Evolutionary conservation across 257 asterid genomes (phyloP).

Genomic region (Forsythia suspensa): DNA sequence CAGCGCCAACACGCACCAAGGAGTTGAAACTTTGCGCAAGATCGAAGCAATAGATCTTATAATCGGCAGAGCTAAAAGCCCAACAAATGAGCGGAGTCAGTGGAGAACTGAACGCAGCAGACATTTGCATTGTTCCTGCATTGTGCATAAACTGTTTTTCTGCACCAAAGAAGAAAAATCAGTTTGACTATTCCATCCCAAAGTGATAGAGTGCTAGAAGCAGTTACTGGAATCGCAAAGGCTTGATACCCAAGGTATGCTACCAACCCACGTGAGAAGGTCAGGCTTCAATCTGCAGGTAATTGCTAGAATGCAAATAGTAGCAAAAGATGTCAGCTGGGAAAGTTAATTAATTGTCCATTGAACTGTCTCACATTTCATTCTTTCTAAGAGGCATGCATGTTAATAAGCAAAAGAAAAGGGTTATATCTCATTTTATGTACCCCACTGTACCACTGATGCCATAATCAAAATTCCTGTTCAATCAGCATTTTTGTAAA

Average conservation of each 20-base stretch:
- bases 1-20: slow-evolving; percentile 89
- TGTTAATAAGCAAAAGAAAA: neutral
- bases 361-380: neutral
- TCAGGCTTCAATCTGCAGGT: neutral
- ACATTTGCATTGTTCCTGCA: slow-evolving; percentile 82
- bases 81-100: slow-evolving; percentile 63
- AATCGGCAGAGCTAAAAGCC: slow-evolving; percentile 87
- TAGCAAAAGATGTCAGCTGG: neutral
- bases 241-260: slow-evolving; percentile 1
- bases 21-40: slow-evolving; percentile 75
- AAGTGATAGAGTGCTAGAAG: slow-evolving; percentile 1
- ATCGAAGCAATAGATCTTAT: slow-evolving; percentile 84
- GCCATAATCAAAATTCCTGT: neutral
- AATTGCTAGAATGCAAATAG: neutral
- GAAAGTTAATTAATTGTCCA: slow-evolving; percentile 3
- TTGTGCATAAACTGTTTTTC: slow-evolving; percentile 83
- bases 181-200: slow-evolving; percentile 1
- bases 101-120: slow-evolving; percentile 85
- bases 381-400: neutral
- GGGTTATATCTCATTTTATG: neutral
- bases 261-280: neutral
- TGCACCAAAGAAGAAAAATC: slow-evolving; percentile 48
- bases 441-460: neutral
- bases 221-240: slow-evolving; percentile 5
- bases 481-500: slow-evolving; percentile 5